A percentile compares a stretch with the other conserved stretches of the same genome.
Evolutionary conservation across 169 alveolate genomes (phyloP).

Genomic region (Besnoitia besnoiti): DNA sequence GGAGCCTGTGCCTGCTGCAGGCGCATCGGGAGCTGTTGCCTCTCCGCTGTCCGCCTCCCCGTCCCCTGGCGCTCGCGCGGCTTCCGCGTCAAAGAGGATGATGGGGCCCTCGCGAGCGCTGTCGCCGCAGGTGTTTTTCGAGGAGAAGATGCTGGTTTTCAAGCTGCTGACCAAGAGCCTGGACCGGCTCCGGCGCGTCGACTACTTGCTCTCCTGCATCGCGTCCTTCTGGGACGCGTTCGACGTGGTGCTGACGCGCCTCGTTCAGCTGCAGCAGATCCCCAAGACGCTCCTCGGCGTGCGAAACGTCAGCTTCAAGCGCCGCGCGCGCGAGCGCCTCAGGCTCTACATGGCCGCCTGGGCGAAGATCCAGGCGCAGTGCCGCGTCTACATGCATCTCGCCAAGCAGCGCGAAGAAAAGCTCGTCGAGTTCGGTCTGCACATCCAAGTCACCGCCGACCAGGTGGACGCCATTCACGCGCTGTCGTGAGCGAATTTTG

Average conservation of each 20-base stretch:
- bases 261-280: constrained; percentile 46
- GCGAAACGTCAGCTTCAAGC: background rate
- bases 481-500: background rate
- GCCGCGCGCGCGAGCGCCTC: constrained; percentile 24
- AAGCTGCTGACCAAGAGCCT: constrained; percentile 37
- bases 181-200: constrained; percentile 38
- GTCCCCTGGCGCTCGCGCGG: background rate
- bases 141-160: background rate
- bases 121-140: background rate
- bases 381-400: constrained; percentile 41
- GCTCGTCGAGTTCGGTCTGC: constrained; percentile 22
- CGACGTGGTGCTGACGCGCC: constrained; percentile 45
- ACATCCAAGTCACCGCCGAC: constrained; percentile 26
- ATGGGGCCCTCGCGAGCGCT: too few relatives aligned
- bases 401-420: background rate
- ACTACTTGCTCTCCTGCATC: constrained; percentile 28
- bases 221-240: constrained; percentile 26
- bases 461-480: constrained; percentile 49
- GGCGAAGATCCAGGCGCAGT: constrained; percentile 28
- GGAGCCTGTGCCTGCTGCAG: too few relatives aligned
- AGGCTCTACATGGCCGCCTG: background rate
- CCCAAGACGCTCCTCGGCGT: constrained; percentile 27
- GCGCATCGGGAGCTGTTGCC: background rate
- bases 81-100: background rate
- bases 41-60: background rate